Conservation (phyloP, 805 yeast genomes). For the Kluyveromyces nonfermentans region DNA sequence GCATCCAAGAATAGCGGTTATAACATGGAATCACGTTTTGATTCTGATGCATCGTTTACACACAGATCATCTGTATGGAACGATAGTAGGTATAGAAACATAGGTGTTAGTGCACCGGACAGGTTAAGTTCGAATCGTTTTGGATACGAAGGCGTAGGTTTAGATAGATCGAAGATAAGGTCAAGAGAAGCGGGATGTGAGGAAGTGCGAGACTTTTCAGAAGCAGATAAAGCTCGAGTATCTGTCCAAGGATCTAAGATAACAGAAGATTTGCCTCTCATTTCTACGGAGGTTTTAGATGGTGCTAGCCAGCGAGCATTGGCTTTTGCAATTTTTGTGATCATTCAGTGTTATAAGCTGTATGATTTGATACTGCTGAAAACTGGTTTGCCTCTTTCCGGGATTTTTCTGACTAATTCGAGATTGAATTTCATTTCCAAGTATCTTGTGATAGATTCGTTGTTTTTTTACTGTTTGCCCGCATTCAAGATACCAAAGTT, state of each 20-base stretch:
- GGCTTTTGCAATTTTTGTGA: constrained; percentile 52
- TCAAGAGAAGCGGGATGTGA: neutral
- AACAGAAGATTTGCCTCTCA: constrained; percentile 31
- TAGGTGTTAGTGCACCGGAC: neutral
- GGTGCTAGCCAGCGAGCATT: constrained; percentile 68
- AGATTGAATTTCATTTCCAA: constrained; percentile 56
- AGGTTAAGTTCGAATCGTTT: neutral
- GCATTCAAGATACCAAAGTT: constrained; percentile 67
- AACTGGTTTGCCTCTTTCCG: constrained; percentile 30
- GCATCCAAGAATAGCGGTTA: neutral
- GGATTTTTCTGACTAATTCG: constrained; percentile 34
- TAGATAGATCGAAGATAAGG: neutral
- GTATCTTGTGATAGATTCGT: constrained; percentile 64
- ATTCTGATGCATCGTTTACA: neutral
- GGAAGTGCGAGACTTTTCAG: neutral
- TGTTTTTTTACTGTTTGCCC: constrained; percentile 63
- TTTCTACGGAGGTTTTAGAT: constrained; percentile 60
- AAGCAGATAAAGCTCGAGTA: neutral
- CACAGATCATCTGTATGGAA: constrained; percentile 2
- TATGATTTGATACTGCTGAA: constrained; percentile 60
- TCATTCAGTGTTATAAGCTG: constrained; percentile 80
- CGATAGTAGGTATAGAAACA: constrained; percentile 2
- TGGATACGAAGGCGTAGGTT: neutral
- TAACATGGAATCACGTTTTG: constrained; percentile 1
- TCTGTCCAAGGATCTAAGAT: neutral